Evolutionary conservation across 768 basidiomycete genomes (phyloP).

Genomic region (Termitomyces sp.): DNA sequence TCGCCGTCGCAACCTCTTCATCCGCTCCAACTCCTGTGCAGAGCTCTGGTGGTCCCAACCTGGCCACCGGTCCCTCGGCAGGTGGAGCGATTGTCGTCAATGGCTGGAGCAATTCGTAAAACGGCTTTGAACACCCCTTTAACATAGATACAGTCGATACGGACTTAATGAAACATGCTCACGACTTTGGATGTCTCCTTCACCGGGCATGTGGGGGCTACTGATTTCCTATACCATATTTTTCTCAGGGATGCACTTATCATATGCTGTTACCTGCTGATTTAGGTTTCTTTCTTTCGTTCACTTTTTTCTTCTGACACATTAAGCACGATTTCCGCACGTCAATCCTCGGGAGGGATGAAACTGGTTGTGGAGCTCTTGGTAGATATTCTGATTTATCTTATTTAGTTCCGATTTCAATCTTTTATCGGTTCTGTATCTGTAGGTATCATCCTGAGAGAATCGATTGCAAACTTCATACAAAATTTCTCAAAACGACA

Average conservation of each 20-base stretch:
- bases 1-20: neutral
- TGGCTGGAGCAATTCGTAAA: neutral
- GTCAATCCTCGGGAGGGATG: constrained; percentile 11
- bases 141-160: neutral
- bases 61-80: no score
- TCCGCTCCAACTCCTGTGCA: neutral
- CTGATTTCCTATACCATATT: neutral
- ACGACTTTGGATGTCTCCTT: constrained; percentile 2
- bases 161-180: neutral
- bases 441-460: neutral
- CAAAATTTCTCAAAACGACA: no score
- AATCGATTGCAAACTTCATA: neutral
- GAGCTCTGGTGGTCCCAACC: no score
- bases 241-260: neutral
- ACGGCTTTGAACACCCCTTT: constrained; percentile 31
- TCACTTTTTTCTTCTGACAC: constrained; percentile 1
- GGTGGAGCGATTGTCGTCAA: no score
- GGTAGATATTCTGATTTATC: neutral
- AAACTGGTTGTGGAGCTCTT: constrained; percentile 6
- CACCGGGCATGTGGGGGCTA: constrained; percentile 2
- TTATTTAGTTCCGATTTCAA: neutral
- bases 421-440: neutral
- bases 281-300: no score
- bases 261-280: no score
- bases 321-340: constrained; percentile 6